phyloP scores from a whole-genome alignment of 805 yeast genomes.

The Kuraishia ogatae region DNA sequence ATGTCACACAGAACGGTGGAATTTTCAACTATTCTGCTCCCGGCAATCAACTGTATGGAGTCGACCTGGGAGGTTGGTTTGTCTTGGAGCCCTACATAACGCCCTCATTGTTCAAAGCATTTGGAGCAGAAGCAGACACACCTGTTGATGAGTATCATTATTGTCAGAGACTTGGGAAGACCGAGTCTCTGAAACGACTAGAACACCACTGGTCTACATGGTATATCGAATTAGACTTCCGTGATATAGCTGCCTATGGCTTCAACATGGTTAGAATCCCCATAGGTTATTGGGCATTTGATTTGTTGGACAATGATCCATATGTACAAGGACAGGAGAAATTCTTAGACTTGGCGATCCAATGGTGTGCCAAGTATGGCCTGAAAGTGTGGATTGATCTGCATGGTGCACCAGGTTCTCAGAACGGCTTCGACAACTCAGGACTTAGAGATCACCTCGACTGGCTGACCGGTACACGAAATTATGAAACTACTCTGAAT shows the following conservation, averaged over 20 bases:
- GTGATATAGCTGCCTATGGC: slow-evolving; percentile 40
- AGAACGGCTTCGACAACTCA: slow-evolving; percentile 80
- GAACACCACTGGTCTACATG: slow-evolving; percentile 48
- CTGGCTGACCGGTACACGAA: slow-evolving; percentile 43
- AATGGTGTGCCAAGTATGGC: slow-evolving; percentile 55
- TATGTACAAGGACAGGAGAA: slow-evolving; percentile 58
- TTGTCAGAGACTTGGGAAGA: slow-evolving; percentile 39
- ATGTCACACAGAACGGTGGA: background rate
- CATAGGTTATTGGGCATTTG: slow-evolving; percentile 77
- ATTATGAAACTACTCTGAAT: slow-evolving; percentile 42
- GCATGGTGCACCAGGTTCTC: slow-evolving; percentile 81
- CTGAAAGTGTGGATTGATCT: slow-evolving; percentile 68
- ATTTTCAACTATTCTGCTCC: slow-evolving; percentile 1
- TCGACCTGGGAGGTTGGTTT: slow-evolving; percentile 86
- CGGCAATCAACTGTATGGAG: slow-evolving; percentile 45
- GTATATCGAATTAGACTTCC: slow-evolving; percentile 52
- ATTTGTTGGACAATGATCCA: slow-evolving; percentile 41
- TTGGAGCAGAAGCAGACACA: slow-evolving; percentile 20
- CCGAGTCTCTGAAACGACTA: slow-evolving; percentile 32
- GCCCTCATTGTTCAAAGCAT: slow-evolving; percentile 47
- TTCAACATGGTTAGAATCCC: slow-evolving; percentile 71
- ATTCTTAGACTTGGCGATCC: slow-evolving; percentile 55
- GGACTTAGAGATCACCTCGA: slow-evolving; percentile 48
- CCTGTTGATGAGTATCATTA: slow-evolving; percentile 58
- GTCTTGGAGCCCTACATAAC: slow-evolving; percentile 71